These are phyloP conservation scores for Penicillium occitanis DNA, from an alignment of 2,329 filamentous ascomycete genomes.

Conservation along the genomic window DNA sequence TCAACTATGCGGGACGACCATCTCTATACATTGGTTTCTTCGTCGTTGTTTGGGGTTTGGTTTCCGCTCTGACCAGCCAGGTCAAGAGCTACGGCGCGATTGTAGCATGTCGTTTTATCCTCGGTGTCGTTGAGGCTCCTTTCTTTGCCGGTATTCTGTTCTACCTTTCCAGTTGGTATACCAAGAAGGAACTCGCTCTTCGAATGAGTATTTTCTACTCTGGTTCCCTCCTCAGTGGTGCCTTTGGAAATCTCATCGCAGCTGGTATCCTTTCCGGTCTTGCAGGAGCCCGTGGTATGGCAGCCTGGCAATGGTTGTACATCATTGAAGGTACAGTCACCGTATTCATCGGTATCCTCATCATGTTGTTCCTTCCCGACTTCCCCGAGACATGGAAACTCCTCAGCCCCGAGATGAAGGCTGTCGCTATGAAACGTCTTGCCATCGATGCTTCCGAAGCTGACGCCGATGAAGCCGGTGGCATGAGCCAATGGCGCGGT, in stretches of 20 bases:
- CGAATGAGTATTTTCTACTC: conserved; percentile 56
- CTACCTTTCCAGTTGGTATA: conserved; percentile 56
- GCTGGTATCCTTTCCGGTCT: conserved; percentile 51
- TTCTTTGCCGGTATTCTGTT: conserved; percentile 50
- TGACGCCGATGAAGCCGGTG: conserved; percentile 50
- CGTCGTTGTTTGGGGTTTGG: conserved; percentile 47
- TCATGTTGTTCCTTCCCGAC: conserved; percentile 40
- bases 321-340: conserved; percentile 43
- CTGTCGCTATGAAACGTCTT: conserved; percentile 47
- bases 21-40: conserved; percentile 49
- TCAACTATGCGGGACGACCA: conserved; percentile 45
- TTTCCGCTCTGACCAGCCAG: conserved; percentile 47
- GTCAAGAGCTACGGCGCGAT: conserved; percentile 45
- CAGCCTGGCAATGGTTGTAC: conserved; percentile 44
- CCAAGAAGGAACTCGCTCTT: conserved; percentile 52
- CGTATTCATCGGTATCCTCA: conserved; percentile 34
- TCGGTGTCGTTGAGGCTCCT: conserved; percentile 50
- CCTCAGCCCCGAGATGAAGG: conserved; percentile 44
- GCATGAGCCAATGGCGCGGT: conserved; percentile 51
- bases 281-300: conserved; percentile 34
- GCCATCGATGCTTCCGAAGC: conserved; percentile 50
- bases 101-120: conserved; percentile 47
- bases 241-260: conserved; percentile 57
- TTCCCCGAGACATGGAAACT: conserved; percentile 46
- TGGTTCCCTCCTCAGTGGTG: conserved; percentile 50